These are phyloP conservation scores for Cladosporium sp. DNA, from an alignment of 2,329 filamentous ascomycete species.

Conservation along the genomic window DNA sequence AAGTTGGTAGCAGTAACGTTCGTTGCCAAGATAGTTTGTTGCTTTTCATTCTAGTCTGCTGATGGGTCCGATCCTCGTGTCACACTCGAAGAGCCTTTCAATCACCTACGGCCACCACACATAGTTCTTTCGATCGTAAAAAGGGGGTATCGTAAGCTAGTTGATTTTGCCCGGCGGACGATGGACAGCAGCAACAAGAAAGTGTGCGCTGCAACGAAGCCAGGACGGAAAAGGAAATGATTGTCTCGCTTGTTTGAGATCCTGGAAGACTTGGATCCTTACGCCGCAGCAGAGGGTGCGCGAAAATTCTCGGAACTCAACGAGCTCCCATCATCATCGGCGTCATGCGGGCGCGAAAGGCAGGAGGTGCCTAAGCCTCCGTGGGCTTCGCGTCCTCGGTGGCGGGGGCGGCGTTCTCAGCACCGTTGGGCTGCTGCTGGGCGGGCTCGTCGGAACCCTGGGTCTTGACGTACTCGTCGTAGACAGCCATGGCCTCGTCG, in stretches of 20 bases:
- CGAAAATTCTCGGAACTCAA: neutral
- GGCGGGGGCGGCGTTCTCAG: conserved; percentile 31
- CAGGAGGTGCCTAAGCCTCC: conserved; percentile 26
- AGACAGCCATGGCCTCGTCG: conserved; percentile 92
- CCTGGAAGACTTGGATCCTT: neutral
- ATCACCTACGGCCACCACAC: neutral
- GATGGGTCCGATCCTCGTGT: neutral
- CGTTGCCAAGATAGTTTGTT: neutral
- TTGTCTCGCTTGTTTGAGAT: neutral
- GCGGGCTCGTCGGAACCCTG: conserved; percentile 49
- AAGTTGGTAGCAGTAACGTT: neutral
- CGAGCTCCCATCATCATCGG: conserved; percentile 2
- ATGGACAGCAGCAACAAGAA: neutral
- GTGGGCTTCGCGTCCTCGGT: conserved; percentile 30
- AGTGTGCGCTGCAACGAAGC: neutral
- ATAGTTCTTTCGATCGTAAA: conserved; percentile 11
- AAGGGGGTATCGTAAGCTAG: conserved; percentile 13
- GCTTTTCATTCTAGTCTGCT: neutral
- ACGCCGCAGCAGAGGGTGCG: neutral
- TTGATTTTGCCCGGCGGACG: conserved; percentile 3
- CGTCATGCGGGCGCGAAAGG: conserved; percentile 6
- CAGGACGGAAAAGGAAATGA: conserved; percentile 9
- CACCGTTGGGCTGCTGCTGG: conserved; percentile 27
- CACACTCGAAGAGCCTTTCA: neutral
- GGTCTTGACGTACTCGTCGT: conserved; percentile 97